These are phyloP conservation scores for Apiotrichum gamsii DNA, from an alignment of 1,284 basidiomycete genomes.

Conservation along the genomic window DNA sequence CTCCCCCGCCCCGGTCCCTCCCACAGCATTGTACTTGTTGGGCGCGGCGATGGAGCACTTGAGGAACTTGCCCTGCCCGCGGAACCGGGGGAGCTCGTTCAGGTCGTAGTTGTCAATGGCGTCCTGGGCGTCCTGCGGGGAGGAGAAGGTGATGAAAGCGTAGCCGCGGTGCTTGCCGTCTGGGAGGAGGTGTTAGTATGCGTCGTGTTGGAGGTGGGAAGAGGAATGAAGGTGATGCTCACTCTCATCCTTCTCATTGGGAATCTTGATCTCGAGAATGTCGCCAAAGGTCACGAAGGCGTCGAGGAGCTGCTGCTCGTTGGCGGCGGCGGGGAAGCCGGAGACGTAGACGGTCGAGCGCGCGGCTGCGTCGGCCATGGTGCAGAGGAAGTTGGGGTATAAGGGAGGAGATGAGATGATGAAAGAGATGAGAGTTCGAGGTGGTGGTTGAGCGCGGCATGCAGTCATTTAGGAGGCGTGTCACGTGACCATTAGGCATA, in stretches of 20 bases:
- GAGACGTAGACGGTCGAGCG: slow-evolving; percentile 44
- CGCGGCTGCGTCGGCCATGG: not conserved
- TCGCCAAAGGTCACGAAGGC: slow-evolving; percentile 48
- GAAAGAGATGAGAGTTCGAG: no score
- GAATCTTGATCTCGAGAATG: slow-evolving; percentile 45
- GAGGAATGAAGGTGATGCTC: not conserved
- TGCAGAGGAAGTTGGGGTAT: no score
- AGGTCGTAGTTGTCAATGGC: slow-evolving; percentile 49
- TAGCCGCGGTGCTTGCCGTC: slow-evolving; percentile 38
- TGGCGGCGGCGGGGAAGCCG: slow-evolving; percentile 35
- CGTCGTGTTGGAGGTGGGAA: no score
- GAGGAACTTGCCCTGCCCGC: slow-evolving; percentile 40
- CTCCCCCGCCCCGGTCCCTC: slow-evolving; percentile 14
- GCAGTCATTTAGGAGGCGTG: no score
- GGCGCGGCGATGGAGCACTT: slow-evolving; percentile 45
- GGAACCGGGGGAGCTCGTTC: slow-evolving; percentile 44
- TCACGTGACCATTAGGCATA: no score
- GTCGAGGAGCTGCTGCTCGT: slow-evolving; percentile 43
- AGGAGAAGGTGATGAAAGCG: slow-evolving; percentile 46
- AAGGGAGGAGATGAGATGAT: no score
- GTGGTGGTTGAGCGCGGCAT: no score
- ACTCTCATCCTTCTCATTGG: slow-evolving; percentile 39
- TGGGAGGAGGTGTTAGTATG: slow-evolving; percentile 1
- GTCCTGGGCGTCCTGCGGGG: slow-evolving; percentile 44
- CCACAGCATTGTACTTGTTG: slow-evolving; percentile 34